A percentile compares a stretch with the other conserved stretches of the same genome.
Evolutionary conservation across 2,329 filamentous ascomycete genomes (phyloP).

Genomic region (Drechslerella coelobrocha): DNA sequence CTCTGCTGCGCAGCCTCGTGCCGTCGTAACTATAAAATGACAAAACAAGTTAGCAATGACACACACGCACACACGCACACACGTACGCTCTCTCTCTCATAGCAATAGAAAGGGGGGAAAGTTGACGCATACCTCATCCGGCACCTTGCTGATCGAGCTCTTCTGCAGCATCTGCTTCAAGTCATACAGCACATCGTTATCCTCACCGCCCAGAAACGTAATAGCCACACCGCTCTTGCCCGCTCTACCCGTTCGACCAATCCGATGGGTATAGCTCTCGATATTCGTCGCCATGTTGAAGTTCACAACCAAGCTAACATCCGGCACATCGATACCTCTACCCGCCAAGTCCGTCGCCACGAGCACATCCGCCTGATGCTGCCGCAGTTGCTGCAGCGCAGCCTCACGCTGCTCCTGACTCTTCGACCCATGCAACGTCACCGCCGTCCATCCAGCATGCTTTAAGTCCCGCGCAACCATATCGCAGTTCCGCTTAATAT

Average conservation of each 20-base stretch:
- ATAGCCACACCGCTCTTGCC: conserved; percentile 96
- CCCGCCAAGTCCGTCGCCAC: conserved; percentile 96
- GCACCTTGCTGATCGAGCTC: conserved; percentile 83
- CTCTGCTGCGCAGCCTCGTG: conserved; percentile 93
- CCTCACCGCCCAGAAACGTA: conserved; percentile 91
- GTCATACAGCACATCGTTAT: conserved; percentile 89
- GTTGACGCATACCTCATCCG: conserved; percentile 68
- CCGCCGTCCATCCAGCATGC: conserved; percentile 85
- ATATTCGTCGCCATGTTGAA: conserved; percentile 98
- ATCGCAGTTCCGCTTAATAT: conserved; percentile 99
- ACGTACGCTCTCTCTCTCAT: too few relatives aligned
- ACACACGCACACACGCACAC: background rate
- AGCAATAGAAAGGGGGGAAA: background rate
- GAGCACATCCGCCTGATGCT: conserved; percentile 80
- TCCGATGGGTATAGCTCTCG: conserved; percentile 94
- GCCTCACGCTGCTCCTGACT: conserved; percentile 98
- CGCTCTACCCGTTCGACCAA: conserved; percentile 95
- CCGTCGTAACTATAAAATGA: conserved; percentile 62
- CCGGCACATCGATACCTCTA: conserved; percentile 95
- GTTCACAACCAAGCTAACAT: conserved; percentile 93
- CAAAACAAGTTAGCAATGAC: conserved; percentile 16
- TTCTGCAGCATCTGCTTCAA: conserved; percentile 94
- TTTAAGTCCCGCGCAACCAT: conserved; percentile 93
- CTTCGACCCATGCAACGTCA: conserved; percentile 93
- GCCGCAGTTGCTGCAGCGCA: conserved; percentile 82